Evolutionary conservation across 257 asterid species (phyloP), one percentile per base, ranked within the genome.

Genomic region (Schizonepeta tenuifolia): DNA sequence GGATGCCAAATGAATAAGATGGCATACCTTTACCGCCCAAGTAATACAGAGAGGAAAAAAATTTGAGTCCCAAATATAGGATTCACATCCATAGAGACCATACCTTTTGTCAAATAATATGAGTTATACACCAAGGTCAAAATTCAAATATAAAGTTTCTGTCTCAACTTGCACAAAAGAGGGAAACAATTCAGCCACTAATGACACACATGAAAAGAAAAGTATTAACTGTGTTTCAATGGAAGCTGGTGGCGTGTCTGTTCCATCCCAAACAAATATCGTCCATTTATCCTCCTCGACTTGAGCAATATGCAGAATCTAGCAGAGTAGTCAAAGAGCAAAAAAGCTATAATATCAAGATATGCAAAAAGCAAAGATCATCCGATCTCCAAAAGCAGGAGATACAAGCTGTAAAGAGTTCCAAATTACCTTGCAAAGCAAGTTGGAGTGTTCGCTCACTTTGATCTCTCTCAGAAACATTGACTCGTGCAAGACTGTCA

Each of bases 231-330:
- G 84, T 60, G 88, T 36, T 64, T 79, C 83, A 73, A 89, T 71
- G 71, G 83, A 56, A 72, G 71, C 66, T 15, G 96, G 90, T 7
- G 95, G 95, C 64, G 89, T 62, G 67, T 93, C 98, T 36, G 91
- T 88, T 65, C 96, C 98, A 86, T 93, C 96, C 98, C 98, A 93
- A 77, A 85, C 81, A 77, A 77, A 90, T 70, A 93, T 83, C 82
- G 87, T 75, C 91, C 89, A 84, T n/a, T n/a, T n/a, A n/a, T n/a
- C 86, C 72, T 82, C 78, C 71, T 75, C 77, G 55, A 74, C 83
- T 79, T 86, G 81, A 75, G 77, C 77, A 54, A 80, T 35, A 78
- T 93, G 87, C 73, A 91, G 74, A 82, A 93, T 84, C 98, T 93
- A 74, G 81, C 69, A 71, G 13, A 40, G 63, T 74, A 44, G 20